These are phyloP conservation scores for Picocystis salinarum DNA, from an alignment of 139 green algal genomes.

Conservation along the genomic window DNA sequence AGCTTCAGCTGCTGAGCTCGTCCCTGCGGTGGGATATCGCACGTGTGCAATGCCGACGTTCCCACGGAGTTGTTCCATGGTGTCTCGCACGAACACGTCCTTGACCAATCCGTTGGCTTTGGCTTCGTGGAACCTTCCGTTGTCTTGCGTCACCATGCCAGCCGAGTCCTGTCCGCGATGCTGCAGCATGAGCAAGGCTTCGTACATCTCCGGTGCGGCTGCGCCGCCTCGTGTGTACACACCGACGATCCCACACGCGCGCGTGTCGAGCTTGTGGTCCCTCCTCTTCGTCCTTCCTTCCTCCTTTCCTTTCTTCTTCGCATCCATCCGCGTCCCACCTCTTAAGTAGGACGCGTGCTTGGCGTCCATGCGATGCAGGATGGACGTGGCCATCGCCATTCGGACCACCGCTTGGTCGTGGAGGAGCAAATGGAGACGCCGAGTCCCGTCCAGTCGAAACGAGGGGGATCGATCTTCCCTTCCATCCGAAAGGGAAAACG, in stretches of 20 bases:
- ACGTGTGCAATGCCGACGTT: slow-evolving; percentile 23
- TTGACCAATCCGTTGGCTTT: slow-evolving; percentile 96
- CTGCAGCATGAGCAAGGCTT: slow-evolving; percentile 92
- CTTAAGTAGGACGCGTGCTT: no score
- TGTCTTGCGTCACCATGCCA: slow-evolving; percentile 91
- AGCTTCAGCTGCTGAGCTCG: slow-evolving; percentile 63
- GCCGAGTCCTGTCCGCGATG: slow-evolving; percentile 77
- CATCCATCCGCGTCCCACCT: no score
- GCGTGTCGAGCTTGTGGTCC: slow-evolving; percentile 23
- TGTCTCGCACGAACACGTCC: slow-evolving; percentile 71
- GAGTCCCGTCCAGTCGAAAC: no score
- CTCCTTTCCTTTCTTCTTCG: no score
- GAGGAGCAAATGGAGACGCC: no score
- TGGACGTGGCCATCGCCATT: no score
- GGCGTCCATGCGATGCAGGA: no score
- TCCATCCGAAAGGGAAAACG: no score
- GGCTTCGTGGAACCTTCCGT: slow-evolving; percentile 55
- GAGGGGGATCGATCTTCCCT: no score
- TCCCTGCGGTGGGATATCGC: slow-evolving; percentile 91
- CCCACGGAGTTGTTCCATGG: slow-evolving; percentile 59
- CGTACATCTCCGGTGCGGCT: slow-evolving; percentile 76
- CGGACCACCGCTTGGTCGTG: no score
- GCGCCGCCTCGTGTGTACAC: slow-evolving; percentile 60
- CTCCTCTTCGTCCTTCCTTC: no score
- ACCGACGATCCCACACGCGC: slow-evolving; percentile 87